Evolutionary conservation across 805 yeast species (phyloP).

Genomic region (Candida succiphila): DNA sequence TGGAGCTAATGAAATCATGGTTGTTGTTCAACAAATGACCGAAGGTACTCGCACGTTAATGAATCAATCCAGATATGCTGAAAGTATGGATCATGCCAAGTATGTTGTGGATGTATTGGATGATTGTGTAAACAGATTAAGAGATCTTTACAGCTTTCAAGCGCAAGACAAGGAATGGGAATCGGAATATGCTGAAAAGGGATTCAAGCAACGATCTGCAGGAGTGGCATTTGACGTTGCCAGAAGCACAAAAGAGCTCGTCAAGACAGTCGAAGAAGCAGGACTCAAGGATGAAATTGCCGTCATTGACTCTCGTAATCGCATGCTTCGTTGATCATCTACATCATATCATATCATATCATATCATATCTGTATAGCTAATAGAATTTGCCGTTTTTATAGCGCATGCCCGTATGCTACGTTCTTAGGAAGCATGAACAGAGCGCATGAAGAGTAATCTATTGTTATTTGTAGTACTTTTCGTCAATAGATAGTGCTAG

Average conservation of each 20-base stretch:
- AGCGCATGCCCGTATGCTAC: no score
- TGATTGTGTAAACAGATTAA: slow-evolving; percentile 82
- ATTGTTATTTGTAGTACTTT: neutral
- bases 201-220: slow-evolving; percentile 87
- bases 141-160: slow-evolving; percentile 50
- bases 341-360: no score
- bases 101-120: slow-evolving; percentile 84
- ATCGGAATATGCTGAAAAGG: slow-evolving; percentile 70
- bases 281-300: slow-evolving; percentile 80
- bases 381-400: no score
- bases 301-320: slow-evolving; percentile 64
- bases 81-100: slow-evolving; percentile 79
- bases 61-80: slow-evolving; percentile 79
- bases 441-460: neutral
- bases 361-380: no score
- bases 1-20: slow-evolving; percentile 67
- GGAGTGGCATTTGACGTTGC: slow-evolving; percentile 96
- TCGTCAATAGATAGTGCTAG: neutral
- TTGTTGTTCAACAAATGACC: slow-evolving; percentile 77
- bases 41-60: slow-evolving; percentile 81
- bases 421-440: no score
- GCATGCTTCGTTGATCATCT: no score
- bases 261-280: slow-evolving; percentile 92
- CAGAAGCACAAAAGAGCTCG: slow-evolving; percentile 90
- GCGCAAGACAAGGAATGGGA: slow-evolving; percentile 30